phyloP scores from a whole-genome alignment of 441 rosid species.

The Erodium moschatum region DNA sequence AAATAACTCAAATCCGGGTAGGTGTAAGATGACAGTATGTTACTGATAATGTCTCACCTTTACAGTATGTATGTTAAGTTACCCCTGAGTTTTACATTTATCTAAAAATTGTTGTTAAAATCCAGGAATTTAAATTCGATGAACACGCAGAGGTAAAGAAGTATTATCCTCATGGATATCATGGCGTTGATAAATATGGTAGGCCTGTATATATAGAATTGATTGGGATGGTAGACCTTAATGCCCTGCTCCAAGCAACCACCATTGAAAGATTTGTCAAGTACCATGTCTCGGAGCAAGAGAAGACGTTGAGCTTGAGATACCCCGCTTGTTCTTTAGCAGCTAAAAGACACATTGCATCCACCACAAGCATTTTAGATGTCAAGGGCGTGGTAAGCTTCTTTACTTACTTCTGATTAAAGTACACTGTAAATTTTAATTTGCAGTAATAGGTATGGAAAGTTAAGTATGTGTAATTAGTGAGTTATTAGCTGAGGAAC shows the following conservation, averaged over 20 bases:
- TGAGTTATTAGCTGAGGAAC: too few species aligned
- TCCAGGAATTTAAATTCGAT: slow-evolving; percentile 43
- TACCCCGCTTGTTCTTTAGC: slow-evolving; percentile 50
- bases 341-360: slow-evolving; percentile 45
- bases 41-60: too few species aligned
- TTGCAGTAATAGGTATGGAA: too few species aligned
- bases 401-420: too few species aligned
- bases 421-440: too few species aligned
- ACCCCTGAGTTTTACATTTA: neutral
- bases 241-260: slow-evolving; percentile 35
- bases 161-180: slow-evolving; percentile 33
- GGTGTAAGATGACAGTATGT: too few species aligned
- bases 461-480: too few species aligned
- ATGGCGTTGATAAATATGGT: slow-evolving; percentile 34
- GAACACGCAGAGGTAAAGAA: slow-evolving; percentile 42
- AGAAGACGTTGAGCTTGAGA: slow-evolving; percentile 41
- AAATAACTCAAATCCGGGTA: too few species aligned
- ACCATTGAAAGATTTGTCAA: slow-evolving; percentile 37
- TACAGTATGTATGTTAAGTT: too few species aligned
- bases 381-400: slow-evolving; percentile 50
- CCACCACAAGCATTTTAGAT: slow-evolving; percentile 49
- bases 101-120: neutral
- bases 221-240: slow-evolving; percentile 46
- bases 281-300: slow-evolving; percentile 53
- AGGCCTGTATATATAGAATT: slow-evolving; percentile 54